Conservation (phyloP, 1,284 basidiomycete genomes). For the Rhodotorula sp. region DNA sequence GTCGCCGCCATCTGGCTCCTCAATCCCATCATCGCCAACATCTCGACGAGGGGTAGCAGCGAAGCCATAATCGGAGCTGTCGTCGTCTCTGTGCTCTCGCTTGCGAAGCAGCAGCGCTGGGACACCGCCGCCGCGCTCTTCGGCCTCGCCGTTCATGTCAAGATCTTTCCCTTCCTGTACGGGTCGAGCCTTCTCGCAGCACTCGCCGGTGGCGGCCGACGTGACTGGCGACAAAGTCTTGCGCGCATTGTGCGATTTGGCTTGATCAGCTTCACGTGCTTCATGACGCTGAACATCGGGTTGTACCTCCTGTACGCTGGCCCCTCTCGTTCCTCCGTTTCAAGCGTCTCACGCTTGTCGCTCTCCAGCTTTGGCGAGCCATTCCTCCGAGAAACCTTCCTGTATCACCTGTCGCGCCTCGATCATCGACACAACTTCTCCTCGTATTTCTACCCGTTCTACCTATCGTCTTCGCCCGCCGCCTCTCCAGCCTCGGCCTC, state of each 20-base stretch:
- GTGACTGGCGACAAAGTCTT: conserved; percentile 49
- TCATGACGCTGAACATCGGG: conserved; percentile 63
- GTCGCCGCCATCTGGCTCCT: conserved; percentile 71
- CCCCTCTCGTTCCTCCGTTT: not conserved
- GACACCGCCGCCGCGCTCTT: conserved; percentile 65
- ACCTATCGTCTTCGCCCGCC: conserved; percentile 57
- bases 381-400: conserved; percentile 86
- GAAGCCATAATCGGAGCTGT: conserved; percentile 83
- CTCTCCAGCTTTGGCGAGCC: conserved; percentile 80
- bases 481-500: not conserved
- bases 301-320: conserved; percentile 76
- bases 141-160: conserved; percentile 85
- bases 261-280: conserved; percentile 66
- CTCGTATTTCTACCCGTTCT: conserved; percentile 92
- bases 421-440: conserved; percentile 99
- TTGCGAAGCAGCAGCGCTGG: conserved; percentile 55
- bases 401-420: conserved; percentile 86
- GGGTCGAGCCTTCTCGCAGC: conserved; percentile 69
- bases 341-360: conserved; percentile 9
- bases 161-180: conserved; percentile 93
- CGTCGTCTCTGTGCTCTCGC: conserved; percentile 70
- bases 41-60: conserved; percentile 93
- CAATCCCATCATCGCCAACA: conserved; percentile 92
- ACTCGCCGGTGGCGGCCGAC: not conserved
- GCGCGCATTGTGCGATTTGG: conserved; percentile 66